These are phyloP conservation scores for Gnetum montanum DNA, from an alignment of 75 land plant genomes.

Conservation along the genomic window DNA sequence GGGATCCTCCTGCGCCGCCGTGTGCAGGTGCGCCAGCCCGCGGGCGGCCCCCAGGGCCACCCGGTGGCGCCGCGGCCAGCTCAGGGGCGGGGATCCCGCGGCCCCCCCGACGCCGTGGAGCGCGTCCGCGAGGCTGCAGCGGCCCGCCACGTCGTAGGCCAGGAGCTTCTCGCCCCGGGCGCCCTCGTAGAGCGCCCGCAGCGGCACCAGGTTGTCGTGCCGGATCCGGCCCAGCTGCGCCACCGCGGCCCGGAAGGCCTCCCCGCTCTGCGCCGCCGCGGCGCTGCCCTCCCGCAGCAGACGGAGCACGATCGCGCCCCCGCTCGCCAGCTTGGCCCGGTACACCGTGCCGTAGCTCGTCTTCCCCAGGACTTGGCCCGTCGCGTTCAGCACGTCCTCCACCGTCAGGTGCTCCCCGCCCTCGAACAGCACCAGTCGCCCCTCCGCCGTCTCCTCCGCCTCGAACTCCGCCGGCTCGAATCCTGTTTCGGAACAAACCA, in stretches of 20 bases:
- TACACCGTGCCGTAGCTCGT: constrained; percentile 83
- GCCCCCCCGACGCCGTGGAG: no score
- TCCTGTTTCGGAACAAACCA: no score
- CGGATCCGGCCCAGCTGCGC: constrained; percentile 52
- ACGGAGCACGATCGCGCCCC: constrained; percentile 58
- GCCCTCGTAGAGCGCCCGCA: constrained; percentile 79
- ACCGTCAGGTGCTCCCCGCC: constrained; percentile 82
- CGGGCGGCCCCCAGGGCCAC: constrained; percentile 66
- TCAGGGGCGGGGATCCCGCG: constrained; percentile 46
- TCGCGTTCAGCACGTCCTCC: constrained; percentile 79
- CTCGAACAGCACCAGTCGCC: constrained; percentile 61
- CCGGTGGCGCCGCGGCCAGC: constrained; percentile 72
- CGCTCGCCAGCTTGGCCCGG: constrained; percentile 69
- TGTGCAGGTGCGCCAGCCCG: constrained; percentile 60
- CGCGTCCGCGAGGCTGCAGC: constrained; percentile 47
- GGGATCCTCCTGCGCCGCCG: constrained; percentile 48
- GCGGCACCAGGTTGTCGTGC: constrained; percentile 63
- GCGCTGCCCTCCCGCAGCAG: constrained; percentile 59
- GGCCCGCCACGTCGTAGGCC: constrained; percentile 61
- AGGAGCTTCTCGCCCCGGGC: constrained; percentile 80
- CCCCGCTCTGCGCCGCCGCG: constrained; percentile 45
- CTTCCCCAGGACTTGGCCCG: constrained; percentile 85
- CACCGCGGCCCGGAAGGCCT: constrained; percentile 42
- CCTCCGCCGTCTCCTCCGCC: constrained; percentile 37
- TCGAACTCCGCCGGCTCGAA: constrained; percentile 13